These are phyloP conservation scores for Rosa chinensis DNA, from an alignment of 306 rosid genomes.

Conservation along the genomic window DNA sequence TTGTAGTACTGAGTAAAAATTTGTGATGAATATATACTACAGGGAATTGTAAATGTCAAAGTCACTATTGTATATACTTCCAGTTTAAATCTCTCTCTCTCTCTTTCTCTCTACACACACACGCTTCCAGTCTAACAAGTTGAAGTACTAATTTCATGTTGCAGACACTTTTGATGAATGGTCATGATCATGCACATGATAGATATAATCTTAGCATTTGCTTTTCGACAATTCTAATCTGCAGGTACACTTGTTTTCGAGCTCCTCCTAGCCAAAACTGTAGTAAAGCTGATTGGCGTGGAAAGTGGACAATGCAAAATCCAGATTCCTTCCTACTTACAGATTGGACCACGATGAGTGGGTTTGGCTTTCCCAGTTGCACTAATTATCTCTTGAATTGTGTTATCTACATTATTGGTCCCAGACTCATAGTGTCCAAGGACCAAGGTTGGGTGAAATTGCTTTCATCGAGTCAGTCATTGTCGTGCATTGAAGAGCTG, in stretches of 20 bases:
- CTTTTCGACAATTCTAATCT: not conserved
- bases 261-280: not conserved
- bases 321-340: constrained; percentile 16
- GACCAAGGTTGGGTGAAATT: constrained; percentile 21
- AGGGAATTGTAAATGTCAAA: not conserved
- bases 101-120: no score
- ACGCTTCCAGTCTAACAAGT: not conserved
- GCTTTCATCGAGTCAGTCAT: constrained; percentile 29
- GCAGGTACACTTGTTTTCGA: not conserved
- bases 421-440: constrained; percentile 15
- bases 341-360: constrained; percentile 35
- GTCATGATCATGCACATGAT: constrained; percentile 1
- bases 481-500: constrained; percentile 3
- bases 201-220: not conserved
- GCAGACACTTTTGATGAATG: constrained; percentile 1
- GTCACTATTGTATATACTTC: not conserved
- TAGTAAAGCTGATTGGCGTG: constrained; percentile 3
- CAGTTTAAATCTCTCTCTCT: not conserved
- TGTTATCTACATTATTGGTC: constrained; percentile 25
- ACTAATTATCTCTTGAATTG: constrained; percentile 13
- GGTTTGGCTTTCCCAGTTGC: constrained; percentile 8
- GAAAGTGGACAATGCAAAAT: constrained; percentile 8
- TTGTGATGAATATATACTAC: not conserved
- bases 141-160: not conserved
- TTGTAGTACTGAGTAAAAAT: not conserved